Base-by-base conservation (phyloP, 495 filamentous ascomycete genomes). In the Aspergillus diversus region DNA sequence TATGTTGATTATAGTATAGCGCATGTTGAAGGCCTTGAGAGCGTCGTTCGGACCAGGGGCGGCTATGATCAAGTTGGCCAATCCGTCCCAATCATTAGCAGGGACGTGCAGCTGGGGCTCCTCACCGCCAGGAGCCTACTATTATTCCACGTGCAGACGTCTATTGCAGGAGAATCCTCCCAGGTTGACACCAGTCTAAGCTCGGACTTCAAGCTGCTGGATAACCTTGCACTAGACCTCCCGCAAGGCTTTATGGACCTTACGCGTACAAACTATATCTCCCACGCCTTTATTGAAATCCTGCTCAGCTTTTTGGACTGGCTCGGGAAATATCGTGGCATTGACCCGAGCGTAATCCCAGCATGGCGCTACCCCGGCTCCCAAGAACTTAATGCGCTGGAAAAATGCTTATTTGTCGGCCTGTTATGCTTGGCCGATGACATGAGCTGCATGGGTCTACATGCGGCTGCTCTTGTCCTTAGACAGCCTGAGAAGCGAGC, bases 401-500 rank as follows among this genome's bases (percentile, higher is more conserved):
- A 43, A 15, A 43, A 43, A 35, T 17, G 53, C 9, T 34, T 55
- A 4, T 37, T 37, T 21, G 53, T 34, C 32, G 53, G 32, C 0
- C 12, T 55, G 33, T 34, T 55, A 11, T 55, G 53, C n/a, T 35
- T 35, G 4, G 33, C 53, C 7, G 53, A 55, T 16, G 53, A 55
- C 33, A 5, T 55, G 8, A 55, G 53, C 53, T 35, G 33, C 32
- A 55, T 55, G 53, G 33, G 53, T 2, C 17, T 39, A 6, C 53
- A 55, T n/a, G 15, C 52, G 9, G 52, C 52, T 11, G 52, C 52
- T 7, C 9, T 55, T 34, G 13, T 55, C 27, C 35, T 55, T 33
- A 33, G 52, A 12, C 52, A 55, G 31, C 52, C 52, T 5, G 11
- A 34, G 52, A 55, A 55, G 52, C 52, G 52, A 7, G 52, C 32